Evolutionary conservation across 106 monocot species (phyloP).

Genomic region (Acorus gramineus): DNA sequence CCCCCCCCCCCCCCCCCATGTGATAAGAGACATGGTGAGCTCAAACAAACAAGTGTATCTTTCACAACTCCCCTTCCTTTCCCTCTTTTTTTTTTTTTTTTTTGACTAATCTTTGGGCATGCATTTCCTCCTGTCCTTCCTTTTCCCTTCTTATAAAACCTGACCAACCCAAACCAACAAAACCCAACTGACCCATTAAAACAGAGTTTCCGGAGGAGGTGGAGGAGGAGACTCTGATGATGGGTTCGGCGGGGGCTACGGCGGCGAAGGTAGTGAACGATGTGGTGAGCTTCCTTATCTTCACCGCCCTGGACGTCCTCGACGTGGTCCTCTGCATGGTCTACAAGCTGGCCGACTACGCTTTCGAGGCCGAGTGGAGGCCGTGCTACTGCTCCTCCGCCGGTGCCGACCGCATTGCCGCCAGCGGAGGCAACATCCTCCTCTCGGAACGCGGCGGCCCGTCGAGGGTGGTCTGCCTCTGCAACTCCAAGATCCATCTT

Average conservation of each 20-base stretch:
- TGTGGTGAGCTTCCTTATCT: slow-evolving; percentile 59
- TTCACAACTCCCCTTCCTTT: no score
- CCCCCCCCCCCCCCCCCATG: no score
- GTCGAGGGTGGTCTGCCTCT: slow-evolving; percentile 55
- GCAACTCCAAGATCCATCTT: slow-evolving; percentile 44
- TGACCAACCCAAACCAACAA: neutral
- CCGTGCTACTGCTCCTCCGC: slow-evolving; percentile 76
- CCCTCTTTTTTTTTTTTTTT: no score
- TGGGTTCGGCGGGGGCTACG: slow-evolving; percentile 8
- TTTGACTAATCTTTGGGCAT: no score
- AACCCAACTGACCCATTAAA: neutral
- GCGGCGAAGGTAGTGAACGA: slow-evolving; percentile 48
- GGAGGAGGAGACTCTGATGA: neutral
- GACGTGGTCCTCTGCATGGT: slow-evolving; percentile 73
- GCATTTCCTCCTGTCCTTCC: no score
- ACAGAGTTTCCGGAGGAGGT: neutral
- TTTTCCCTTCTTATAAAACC: no score
- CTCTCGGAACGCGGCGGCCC: slow-evolving; percentile 47
- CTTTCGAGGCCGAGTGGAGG: slow-evolving; percentile 62
- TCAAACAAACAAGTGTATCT: no score
- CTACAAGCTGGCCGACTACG: slow-evolving; percentile 71
- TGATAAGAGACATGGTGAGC: no score
- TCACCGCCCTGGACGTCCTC: slow-evolving; percentile 51
- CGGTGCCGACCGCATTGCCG: slow-evolving; percentile 27
- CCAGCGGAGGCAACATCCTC: slow-evolving; percentile 37